Evolutionary conservation across 495 filamentous ascomycete species (phyloP).

Genomic region (Schizothecium vesticola): DNA sequence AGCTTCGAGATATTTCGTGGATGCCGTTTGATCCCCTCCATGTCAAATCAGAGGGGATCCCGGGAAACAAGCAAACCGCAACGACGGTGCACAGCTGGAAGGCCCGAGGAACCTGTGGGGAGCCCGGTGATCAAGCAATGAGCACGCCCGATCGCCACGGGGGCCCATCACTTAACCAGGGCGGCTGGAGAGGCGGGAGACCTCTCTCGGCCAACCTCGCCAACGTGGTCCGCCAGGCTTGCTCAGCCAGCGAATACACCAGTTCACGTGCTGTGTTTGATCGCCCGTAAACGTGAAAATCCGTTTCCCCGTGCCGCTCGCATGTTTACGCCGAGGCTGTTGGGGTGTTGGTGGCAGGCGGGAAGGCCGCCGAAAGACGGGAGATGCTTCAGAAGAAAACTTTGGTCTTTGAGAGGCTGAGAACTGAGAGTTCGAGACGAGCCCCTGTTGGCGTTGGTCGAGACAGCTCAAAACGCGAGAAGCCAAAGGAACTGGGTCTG

Average conservation of each 20-base stretch:
- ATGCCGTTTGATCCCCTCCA: neutral
- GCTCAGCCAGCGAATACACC: neutral
- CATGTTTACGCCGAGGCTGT: neutral
- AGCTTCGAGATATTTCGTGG: neutral
- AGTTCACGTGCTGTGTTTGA: neutral
- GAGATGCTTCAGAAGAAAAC: neutral
- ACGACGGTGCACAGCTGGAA: neutral
- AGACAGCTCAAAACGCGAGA: neutral
- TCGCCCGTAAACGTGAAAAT: neutral
- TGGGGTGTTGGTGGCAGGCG: neutral
- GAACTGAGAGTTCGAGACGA: neutral
- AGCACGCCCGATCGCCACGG: constrained; percentile 11
- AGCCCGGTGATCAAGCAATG: constrained; percentile 9
- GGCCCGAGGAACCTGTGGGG: neutral
- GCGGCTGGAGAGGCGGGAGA: neutral
- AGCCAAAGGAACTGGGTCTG: neutral
- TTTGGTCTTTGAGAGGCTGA: neutral
- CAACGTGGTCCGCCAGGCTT: neutral
- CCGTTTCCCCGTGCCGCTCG: neutral
- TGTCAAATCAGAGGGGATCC: neutral
- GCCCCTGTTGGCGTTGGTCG: neutral
- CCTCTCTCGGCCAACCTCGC: neutral
- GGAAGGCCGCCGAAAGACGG: neutral
- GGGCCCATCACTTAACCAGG: neutral
- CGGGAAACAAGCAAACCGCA: neutral